A percentile compares a stretch with the other conserved stretches of the same genome.
These are phyloP conservation scores for Styphnolobium japonicum DNA, from an alignment of 306 rosid species.

Conservation along the genomic window DNA sequence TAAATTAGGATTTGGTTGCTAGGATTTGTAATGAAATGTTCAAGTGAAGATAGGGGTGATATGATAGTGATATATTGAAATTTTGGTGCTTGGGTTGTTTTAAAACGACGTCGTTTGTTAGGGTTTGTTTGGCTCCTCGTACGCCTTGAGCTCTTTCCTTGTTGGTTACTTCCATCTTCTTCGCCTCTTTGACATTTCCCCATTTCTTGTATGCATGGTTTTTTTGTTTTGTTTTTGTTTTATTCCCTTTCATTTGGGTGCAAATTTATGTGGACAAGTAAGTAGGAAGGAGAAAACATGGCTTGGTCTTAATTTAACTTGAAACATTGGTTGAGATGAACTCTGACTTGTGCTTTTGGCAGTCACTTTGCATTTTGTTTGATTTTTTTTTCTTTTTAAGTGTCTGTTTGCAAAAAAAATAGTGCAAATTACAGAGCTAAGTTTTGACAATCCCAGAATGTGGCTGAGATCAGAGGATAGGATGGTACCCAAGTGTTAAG, in stretches of 20 bases:
- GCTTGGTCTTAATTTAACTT: not conserved
- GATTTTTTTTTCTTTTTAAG: not conserved
- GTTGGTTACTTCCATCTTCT: not conserved
- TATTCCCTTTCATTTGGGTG: not conserved
- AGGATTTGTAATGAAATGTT: not conserved
- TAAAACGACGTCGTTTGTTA: not conserved
- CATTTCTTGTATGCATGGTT: not conserved
- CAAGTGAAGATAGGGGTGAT: not conserved
- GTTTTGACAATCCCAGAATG: too few species aligned
- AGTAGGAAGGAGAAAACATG: not conserved
- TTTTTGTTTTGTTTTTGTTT: not conserved
- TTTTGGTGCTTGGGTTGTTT: not conserved
- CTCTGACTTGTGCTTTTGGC: not conserved
- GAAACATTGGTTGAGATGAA: not conserved
- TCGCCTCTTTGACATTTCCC: not conserved
- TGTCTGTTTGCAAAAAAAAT: not conserved
- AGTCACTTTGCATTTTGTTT: not conserved
- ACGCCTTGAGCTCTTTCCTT: not conserved
- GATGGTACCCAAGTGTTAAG: too few species aligned
- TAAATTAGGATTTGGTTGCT: not conserved
- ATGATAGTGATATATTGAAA: not conserved
- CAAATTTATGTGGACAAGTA: not conserved
- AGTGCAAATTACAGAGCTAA: not conserved
- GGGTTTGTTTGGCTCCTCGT: not conserved
- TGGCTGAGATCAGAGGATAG: not conserved